These are phyloP conservation scores for Nakaseomyces kungkrabaensis DNA, from an alignment of 1,139 yeast genomes.

Conservation along the genomic window DNA sequence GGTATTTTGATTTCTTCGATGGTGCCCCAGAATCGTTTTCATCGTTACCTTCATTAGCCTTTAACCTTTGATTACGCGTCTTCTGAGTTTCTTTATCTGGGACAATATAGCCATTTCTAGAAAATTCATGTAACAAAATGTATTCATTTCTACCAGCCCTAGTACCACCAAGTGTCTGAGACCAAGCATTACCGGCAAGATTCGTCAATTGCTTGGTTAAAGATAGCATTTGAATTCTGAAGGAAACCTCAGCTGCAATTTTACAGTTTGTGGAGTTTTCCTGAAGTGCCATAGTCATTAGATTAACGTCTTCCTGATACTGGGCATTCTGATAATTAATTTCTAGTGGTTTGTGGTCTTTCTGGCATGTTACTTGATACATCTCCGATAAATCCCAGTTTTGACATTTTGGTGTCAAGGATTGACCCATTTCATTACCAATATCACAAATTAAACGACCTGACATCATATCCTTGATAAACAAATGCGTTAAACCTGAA, in stretches of 20 bases:
- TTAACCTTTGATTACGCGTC: constrained; percentile 35
- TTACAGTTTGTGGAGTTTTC: constrained; percentile 63
- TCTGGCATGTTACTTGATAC: constrained; percentile 66
- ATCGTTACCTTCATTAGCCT: constrained; percentile 29
- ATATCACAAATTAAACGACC: constrained; percentile 90
- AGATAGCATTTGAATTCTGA: constrained; percentile 75
- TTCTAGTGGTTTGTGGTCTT: constrained; percentile 54
- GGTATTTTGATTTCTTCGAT: constrained; percentile 71
- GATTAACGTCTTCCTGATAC: constrained; percentile 57
- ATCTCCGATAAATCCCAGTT: constrained; percentile 95
- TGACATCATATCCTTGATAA: constrained; percentile 59
- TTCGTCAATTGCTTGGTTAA: constrained; percentile 86
- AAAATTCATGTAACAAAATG: constrained; percentile 86
- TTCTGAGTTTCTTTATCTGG: constrained; percentile 72
- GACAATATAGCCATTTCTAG: constrained; percentile 67
- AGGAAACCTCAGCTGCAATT: constrained; percentile 68
- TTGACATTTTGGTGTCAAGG: constrained; percentile 82
- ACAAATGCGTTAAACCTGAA: constrained; percentile 36
- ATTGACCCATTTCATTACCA: constrained; percentile 91
- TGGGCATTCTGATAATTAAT: constrained; percentile 60
- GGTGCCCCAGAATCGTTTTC: constrained; percentile 41
- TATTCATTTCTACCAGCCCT: constrained; percentile 95
- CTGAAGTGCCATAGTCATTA: constrained; percentile 57
- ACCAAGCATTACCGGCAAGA: constrained; percentile 97
- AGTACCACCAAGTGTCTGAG: constrained; percentile 88